These are phyloP conservation scores for Corylus americana DNA, from an alignment of 306 rosid species.

Conservation along the genomic window DNA sequence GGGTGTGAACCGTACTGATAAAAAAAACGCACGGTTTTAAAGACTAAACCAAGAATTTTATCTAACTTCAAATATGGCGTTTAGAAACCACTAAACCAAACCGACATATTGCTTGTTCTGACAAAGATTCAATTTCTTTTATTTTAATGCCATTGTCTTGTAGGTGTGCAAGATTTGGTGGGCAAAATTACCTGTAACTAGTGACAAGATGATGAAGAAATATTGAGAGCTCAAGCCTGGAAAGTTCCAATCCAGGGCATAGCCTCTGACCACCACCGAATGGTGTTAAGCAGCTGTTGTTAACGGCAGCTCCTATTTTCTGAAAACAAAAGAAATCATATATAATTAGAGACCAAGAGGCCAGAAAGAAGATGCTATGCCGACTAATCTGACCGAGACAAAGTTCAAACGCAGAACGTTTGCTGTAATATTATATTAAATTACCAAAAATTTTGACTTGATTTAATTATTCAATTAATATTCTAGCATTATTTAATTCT, in stretches of 20 bases:
- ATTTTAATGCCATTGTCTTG: neutral
- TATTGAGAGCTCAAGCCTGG: conserved; percentile 67
- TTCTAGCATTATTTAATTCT: neutral
- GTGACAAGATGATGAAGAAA: conserved; percentile 71
- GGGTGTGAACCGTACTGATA: no score
- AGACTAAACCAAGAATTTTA: no score
- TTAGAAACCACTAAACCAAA: no score
- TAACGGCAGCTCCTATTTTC: conserved; percentile 37
- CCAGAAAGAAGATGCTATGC: neutral
- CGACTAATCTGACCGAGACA: neutral
- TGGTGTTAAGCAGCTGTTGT: conserved; percentile 59
- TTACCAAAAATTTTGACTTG: no score
- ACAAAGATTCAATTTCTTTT: no score
- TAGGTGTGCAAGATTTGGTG: neutral
- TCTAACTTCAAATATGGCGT: no score
- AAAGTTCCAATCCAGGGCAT: conserved; percentile 89
- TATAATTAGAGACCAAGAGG: neutral
- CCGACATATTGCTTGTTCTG: no score
- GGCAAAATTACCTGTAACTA: conserved; percentile 48
- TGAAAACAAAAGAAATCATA: conserved; percentile 20
- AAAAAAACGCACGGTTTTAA: no score
- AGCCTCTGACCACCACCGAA: conserved; percentile 94
- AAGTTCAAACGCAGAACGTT: no score
- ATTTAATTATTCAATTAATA: no score
- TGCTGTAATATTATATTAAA: no score